Evolutionary conservation across 2,329 filamentous ascomycete genomes (phyloP).

Genomic region (Fusarium liriodendri): DNA sequence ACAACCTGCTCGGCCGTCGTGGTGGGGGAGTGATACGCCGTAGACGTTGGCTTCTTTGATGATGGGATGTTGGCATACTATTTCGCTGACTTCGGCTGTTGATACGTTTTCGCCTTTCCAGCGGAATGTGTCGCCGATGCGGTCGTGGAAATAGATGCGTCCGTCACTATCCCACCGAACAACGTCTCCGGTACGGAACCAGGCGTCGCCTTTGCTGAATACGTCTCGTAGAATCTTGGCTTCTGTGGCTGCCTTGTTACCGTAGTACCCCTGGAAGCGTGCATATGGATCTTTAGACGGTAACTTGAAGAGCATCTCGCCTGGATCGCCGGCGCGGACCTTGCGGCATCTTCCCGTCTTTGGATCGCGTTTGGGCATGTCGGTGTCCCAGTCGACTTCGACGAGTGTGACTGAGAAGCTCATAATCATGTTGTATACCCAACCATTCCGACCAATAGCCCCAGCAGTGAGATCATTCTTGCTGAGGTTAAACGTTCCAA

Average conservation of each 20-base stretch:
- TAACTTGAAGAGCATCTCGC: slow-evolving; percentile 80
- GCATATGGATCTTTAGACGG: slow-evolving; percentile 71
- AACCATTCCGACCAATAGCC: slow-evolving; percentile 80
- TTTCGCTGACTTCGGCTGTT: slow-evolving; percentile 83
- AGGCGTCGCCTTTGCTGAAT: slow-evolving; percentile 80
- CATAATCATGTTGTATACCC: slow-evolving; percentile 67
- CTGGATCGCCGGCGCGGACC: slow-evolving; percentile 70
- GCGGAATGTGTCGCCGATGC: slow-evolving; percentile 81
- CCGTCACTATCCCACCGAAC: slow-evolving; percentile 78
- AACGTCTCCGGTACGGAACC: slow-evolving; percentile 87
- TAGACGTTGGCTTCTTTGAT: slow-evolving; percentile 88
- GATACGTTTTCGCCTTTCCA: slow-evolving; percentile 90
- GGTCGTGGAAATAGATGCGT: slow-evolving; percentile 82
- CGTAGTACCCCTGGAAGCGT: slow-evolving; percentile 86
- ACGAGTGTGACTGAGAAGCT: slow-evolving; percentile 68
- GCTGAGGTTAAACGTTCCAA: slow-evolving; percentile 78
- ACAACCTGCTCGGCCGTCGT: slow-evolving; percentile 87
- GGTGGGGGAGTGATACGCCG: slow-evolving; percentile 80
- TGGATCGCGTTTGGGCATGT: slow-evolving; percentile 74
- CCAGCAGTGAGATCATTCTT: slow-evolving; percentile 80
- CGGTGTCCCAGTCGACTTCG: slow-evolving; percentile 76
- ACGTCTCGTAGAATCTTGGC: slow-evolving; percentile 81
- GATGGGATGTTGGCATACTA: slow-evolving; percentile 72
- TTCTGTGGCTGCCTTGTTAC: slow-evolving; percentile 75
- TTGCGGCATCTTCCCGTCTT: slow-evolving; percentile 75